These are phyloP conservation scores for Cercospora zeae-maydis DNA, from an alignment of 2,329 filamentous ascomycete genomes.

Conservation along the genomic window DNA sequence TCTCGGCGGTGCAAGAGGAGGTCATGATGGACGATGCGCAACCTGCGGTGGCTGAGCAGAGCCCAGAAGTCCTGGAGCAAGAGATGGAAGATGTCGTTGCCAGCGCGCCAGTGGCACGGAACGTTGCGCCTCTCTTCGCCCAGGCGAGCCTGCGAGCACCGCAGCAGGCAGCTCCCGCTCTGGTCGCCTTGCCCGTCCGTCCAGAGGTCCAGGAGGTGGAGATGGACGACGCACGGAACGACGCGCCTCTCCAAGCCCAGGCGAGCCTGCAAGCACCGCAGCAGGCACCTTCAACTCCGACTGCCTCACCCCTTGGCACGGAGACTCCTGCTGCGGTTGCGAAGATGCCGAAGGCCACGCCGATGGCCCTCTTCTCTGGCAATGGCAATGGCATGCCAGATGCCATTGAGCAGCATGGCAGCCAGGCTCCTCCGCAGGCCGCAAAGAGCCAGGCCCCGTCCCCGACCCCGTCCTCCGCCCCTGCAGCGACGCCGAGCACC, in stretches of 20 bases:
- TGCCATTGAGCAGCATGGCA: too few relatives aligned
- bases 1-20: background rate
- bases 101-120: background rate
- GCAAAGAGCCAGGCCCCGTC: too few relatives aligned
- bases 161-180: background rate
- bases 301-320: fast-evolving
- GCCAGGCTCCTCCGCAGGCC: too few relatives aligned
- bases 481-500: too few relatives aligned
- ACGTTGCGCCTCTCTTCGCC: background rate
- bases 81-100: background rate
- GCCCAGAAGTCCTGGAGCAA: background rate
- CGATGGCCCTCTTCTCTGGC: too few relatives aligned
- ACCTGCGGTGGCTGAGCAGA: background rate
- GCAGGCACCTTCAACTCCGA: background rate
- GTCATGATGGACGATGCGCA: background rate
- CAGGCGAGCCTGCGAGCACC: background rate
- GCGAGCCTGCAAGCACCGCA: background rate
- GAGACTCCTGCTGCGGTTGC: background rate
- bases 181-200: fast-evolving
- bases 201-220: background rate
- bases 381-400: too few relatives aligned
- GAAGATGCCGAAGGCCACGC: too few relatives aligned
- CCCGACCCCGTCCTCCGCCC: too few relatives aligned
- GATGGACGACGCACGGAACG: background rate
- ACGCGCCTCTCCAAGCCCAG: background rate